Evolutionary conservation across 2,329 filamentous ascomycete species (phyloP).

Genomic region (Calonectria pseudoreteaudii): DNA sequence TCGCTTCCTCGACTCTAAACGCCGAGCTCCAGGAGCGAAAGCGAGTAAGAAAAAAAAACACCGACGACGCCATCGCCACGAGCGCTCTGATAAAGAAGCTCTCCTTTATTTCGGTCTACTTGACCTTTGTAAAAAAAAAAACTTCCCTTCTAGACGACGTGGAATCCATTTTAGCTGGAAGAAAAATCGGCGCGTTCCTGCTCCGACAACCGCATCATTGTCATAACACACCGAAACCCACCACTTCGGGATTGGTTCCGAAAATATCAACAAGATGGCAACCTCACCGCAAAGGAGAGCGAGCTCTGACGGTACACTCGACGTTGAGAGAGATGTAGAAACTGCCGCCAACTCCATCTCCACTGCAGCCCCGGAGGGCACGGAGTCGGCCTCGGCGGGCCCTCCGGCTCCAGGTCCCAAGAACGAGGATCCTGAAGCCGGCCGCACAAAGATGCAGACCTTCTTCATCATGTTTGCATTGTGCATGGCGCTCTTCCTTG

Average conservation of each 20-base stretch:
- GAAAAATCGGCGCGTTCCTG: not conserved
- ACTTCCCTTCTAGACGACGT: not conserved
- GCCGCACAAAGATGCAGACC: slow-evolving; percentile 53
- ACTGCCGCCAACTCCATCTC: slow-evolving; percentile 6
- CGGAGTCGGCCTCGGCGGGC: slow-evolving; percentile 22
- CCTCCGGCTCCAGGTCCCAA: slow-evolving; percentile 24
- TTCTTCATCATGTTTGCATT: slow-evolving; percentile 55
- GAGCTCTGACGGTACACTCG: slow-evolving; percentile 45
- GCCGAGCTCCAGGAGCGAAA: slow-evolving; percentile 4
- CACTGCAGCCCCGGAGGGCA: slow-evolving; percentile 23
- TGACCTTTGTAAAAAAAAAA: not conserved
- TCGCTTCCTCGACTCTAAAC: slow-evolving; percentile 10
- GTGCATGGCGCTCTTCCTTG: slow-evolving; percentile 62
- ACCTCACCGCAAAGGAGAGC: slow-evolving; percentile 32
- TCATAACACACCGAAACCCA: not conserved
- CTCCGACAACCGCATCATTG: not conserved
- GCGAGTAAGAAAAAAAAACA: not conserved
- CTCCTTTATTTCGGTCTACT: not conserved
- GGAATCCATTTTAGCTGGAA: not conserved
- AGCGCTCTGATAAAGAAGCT: slow-evolving; percentile 3
- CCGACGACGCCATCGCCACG: not conserved
- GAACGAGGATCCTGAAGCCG: slow-evolving; percentile 47
- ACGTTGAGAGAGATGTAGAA: slow-evolving; percentile 40
- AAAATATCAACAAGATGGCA: slow-evolving; percentile 26
- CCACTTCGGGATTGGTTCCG: not conserved